Evolutionary conservation across 805 yeast genomes (phyloP).

Genomic region (Dipodascus geniculatus): DNA sequence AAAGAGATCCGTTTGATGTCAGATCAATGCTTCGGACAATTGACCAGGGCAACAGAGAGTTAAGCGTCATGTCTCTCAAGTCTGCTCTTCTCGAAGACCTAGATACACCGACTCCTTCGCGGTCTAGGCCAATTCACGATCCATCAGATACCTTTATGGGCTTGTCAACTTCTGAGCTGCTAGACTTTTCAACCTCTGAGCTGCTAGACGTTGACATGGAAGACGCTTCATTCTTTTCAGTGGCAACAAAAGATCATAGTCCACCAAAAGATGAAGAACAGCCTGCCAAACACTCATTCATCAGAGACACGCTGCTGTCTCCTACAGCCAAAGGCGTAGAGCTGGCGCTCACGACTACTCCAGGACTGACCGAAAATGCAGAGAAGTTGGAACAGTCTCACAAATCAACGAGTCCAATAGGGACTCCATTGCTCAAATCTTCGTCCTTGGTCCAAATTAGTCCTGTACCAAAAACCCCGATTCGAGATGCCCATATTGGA

Average conservation of each 20-base stretch:
- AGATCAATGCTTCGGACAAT: neutral
- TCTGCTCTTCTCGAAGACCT: neutral
- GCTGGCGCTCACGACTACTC: neutral
- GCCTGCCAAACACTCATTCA: neutral
- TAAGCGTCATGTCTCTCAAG: neutral
- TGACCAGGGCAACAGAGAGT: neutral
- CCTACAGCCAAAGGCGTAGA: neutral
- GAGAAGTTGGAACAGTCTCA: too few relatives aligned
- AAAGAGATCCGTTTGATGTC: neutral
- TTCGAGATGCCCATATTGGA: too few relatives aligned
- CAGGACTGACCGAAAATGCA: neutral
- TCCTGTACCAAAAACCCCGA: neutral
- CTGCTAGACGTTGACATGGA: neutral
- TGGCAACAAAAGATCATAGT: too few relatives aligned
- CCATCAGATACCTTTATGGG: too few relatives aligned
- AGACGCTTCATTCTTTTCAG: neutral
- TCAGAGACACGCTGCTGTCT: neutral
- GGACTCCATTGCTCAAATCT: neutral
- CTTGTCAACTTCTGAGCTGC: too few relatives aligned
- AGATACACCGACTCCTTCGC: neutral
- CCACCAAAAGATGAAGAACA: neutral
- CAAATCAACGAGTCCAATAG: neutral
- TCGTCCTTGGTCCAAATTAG: neutral
- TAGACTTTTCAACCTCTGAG: too few relatives aligned
- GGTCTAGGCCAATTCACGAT: too few relatives aligned